phyloP scores from a whole-genome alignment of 2,329 filamentous ascomycete species.

The Cytospora mali region DNA sequence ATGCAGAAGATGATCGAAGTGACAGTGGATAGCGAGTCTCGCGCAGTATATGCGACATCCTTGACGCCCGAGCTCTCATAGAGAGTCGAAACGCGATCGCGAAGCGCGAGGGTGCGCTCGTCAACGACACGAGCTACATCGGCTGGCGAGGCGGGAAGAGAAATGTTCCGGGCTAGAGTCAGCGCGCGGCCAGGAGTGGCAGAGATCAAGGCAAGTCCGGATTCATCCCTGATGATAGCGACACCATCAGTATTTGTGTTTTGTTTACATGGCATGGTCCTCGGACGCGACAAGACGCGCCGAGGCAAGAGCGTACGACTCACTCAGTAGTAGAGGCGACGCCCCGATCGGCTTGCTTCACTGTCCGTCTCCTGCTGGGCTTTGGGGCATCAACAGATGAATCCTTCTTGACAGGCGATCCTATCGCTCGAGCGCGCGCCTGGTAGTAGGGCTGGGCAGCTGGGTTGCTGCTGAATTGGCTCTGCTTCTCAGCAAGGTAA shows the following conservation, averaged over 20 bases:
- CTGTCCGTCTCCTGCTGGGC: constrained; percentile 48
- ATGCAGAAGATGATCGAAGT: constrained; percentile 70
- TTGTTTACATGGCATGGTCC: constrained; percentile 13
- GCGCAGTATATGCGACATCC: constrained; percentile 65
- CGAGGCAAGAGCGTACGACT: constrained; percentile 34
- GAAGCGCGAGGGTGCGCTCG: constrained; percentile 66
- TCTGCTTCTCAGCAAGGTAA: constrained; percentile 69
- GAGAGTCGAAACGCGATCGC: constrained; percentile 64
- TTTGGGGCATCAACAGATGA: constrained; percentile 46
- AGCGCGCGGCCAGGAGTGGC: constrained; percentile 56
- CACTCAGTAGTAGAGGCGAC: constrained; percentile 43
- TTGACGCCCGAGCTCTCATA: constrained; percentile 69
- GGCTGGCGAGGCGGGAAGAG: constrained; percentile 79
- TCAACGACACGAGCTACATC: constrained; percentile 78
- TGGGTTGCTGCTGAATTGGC: constrained; percentile 64
- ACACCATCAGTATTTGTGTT: constrained; percentile 10
- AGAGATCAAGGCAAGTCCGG: constrained; percentile 48
- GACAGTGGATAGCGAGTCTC: constrained; percentile 72
- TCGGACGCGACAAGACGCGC: constrained; percentile 18
- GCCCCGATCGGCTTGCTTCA: constrained; percentile 50
- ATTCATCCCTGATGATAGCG: constrained; percentile 37
- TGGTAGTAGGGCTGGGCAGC: constrained; percentile 76
- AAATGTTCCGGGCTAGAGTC: constrained; percentile 61
- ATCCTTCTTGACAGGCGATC: constrained; percentile 65
- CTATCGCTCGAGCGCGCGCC: constrained; percentile 59